Evolutionary conservation across 106 monocot species (phyloP).

Genomic region (Xerophyta viscosa): DNA sequence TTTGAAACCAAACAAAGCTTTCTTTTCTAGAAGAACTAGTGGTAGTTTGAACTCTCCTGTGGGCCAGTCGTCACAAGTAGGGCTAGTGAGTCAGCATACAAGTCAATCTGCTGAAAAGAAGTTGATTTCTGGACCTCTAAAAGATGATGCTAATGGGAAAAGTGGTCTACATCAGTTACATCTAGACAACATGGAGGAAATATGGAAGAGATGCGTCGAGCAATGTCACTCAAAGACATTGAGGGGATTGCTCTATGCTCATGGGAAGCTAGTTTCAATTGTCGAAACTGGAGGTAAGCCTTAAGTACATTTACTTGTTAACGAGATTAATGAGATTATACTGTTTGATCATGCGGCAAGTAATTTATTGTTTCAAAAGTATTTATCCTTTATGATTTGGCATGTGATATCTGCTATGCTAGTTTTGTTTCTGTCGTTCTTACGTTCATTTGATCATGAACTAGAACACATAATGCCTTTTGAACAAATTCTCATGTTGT

Average conservation of each 20-base stretch:
- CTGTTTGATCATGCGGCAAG: background rate
- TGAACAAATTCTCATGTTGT: too few species aligned
- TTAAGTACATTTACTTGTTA: background rate
- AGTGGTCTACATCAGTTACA: constrained; percentile 3
- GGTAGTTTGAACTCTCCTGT: constrained; percentile 17
- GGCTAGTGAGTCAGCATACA: background rate
- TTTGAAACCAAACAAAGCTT: constrained; percentile 17
- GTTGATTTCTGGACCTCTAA: background rate
- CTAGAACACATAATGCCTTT: too few species aligned
- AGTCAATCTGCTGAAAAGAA: constrained; percentile 12
- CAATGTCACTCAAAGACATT: constrained; percentile 67
- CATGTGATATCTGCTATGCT: too few species aligned
- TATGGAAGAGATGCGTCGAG: constrained; percentile 82
- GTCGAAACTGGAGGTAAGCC: constrained; percentile 51
- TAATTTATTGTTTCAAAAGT: background rate
- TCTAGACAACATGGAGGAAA: constrained; percentile 33
- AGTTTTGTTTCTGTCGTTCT: too few species aligned
- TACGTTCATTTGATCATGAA: too few species aligned
- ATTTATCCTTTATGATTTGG: too few species aligned
- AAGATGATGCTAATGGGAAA: constrained; percentile 5
- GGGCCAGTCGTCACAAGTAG: constrained; percentile 16
- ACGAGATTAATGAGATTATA: background rate
- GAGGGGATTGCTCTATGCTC: constrained; percentile 35
- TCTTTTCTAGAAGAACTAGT: constrained; percentile 11
- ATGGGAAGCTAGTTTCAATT: constrained; percentile 69